Base-by-base conservation (phyloP, 192 early-diverging fungal species). In the Umbelopsis ramanniana region DNA sequence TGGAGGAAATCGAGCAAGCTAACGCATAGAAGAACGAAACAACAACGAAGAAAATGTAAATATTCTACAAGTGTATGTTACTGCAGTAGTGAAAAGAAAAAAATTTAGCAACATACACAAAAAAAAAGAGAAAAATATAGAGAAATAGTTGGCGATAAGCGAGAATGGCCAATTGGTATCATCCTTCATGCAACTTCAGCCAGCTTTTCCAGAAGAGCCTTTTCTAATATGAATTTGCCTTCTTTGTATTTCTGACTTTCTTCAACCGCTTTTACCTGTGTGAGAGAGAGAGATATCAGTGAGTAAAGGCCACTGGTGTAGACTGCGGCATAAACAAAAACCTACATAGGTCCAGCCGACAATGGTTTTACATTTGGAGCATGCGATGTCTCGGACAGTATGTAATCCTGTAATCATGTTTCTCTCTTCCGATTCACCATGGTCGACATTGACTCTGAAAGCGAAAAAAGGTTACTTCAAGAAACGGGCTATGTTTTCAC, bases 1-100 rank as follows among this genome's bases (percentile, higher is more conserved):
- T 87, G 68, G 81, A 87, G 67, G 85, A 87, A 75, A 77, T 77
- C 15, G 83, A 87, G 52, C 77, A 80, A 38, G 83, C 83, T 66
- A 74, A 80, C 10, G 29, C 75, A 72, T 87, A 81, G 78, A 74
- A 71, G 60, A 69, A 46, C 47, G 6, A 29, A 5, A 70, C n/a
- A 45, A 23, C 14, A 29, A 63, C 3, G 26, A 37, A 63, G 17
- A 63, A 63, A 63, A 37, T 63, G 57, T 63, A 63, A 63, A 63
- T 63, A 63, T 35, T 63, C 26, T 63, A 29, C 33, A 63, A 63
- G 14, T 63, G 57, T 63, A 63, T 63, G 57, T 37, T 63, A 63
- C 57, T 63, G 57, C 12, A 63, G 37, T 63, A 63, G 57, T 29
- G 57, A 37, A 57, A 50, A 43, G n/a, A 52, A 52, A 54, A 26